phyloP scores from a whole-genome alignment of 768 basidiomycete genomes.

The Lentinula detonsa region DNA sequence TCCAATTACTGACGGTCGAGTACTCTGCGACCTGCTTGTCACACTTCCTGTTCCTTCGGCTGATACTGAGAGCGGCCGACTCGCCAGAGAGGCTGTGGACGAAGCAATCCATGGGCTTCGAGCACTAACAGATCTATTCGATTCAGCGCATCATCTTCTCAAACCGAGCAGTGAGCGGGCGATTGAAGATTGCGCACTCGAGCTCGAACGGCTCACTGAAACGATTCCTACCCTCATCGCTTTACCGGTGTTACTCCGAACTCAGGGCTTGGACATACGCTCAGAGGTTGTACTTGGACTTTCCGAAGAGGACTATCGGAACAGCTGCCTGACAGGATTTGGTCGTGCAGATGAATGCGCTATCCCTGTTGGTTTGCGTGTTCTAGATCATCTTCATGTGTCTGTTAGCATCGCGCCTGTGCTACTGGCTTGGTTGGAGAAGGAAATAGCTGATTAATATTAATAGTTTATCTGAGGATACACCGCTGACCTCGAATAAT shows the following conservation, averaged over 20 bases:
- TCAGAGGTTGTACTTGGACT: slow-evolving; percentile 56
- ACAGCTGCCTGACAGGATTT: slow-evolving; percentile 67
- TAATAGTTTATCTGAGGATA: background rate
- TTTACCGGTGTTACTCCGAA: slow-evolving; percentile 58
- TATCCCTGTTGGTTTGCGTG: slow-evolving; percentile 46
- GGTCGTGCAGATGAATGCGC: slow-evolving; percentile 74
- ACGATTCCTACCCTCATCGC: slow-evolving; percentile 73
- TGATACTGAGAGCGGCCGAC: slow-evolving; percentile 38
- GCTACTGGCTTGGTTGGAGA: slow-evolving; percentile 3
- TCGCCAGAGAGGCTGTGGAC: slow-evolving; percentile 78
- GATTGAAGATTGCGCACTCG: slow-evolving; percentile 26
- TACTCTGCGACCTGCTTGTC: slow-evolving; percentile 54
- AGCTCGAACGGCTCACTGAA: slow-evolving; percentile 49
- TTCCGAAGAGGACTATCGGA: slow-evolving; percentile 58
- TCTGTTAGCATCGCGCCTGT: background rate
- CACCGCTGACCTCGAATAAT: background rate
- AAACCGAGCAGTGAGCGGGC: slow-evolving; percentile 11
- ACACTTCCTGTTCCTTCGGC: slow-evolving; percentile 54
- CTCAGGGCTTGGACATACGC: slow-evolving; percentile 27
- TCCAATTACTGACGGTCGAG: slow-evolving; percentile 48
- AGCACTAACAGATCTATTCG: slow-evolving; percentile 52
- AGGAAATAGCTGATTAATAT: background rate
- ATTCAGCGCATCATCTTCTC: slow-evolving; percentile 30
- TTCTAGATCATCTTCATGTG: slow-evolving; percentile 31
- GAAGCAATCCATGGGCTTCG: slow-evolving; percentile 67